phyloP scores from a whole-genome alignment of 495 filamentous ascomycete genomes.

The Aspergillus campestris region DNA sequence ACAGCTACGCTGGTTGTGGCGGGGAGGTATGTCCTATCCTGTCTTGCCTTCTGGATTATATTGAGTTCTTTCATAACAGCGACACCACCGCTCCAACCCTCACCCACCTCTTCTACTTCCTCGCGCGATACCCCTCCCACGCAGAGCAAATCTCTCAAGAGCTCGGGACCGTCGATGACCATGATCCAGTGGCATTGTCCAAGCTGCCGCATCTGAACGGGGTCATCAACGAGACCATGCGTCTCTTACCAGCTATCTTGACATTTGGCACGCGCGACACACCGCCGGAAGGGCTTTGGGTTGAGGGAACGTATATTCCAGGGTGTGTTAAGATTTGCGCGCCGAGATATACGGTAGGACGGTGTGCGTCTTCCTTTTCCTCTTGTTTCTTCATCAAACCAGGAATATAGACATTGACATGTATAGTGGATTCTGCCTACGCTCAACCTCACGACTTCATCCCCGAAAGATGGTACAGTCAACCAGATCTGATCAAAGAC shows the following conservation, averaged over 20 bases:
- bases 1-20: slow-evolving; percentile 24
- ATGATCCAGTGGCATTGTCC: neutral
- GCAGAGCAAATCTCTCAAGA: slow-evolving; percentile 15
- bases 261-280: slow-evolving; percentile 27
- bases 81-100: slow-evolving; percentile 34
- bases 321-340: slow-evolving; percentile 14
- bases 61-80: slow-evolving; percentile 7
- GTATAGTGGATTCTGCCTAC: slow-evolving; percentile 10
- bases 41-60: neutral
- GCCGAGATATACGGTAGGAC: slow-evolving; percentile 26
- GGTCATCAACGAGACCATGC: slow-evolving; percentile 43
- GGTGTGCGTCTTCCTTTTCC: slow-evolving; percentile 9
- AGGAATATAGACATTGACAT: neutral
- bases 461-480: slow-evolving; percentile 44
- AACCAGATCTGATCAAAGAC: slow-evolving; percentile 16
- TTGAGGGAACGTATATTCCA: slow-evolving; percentile 37
- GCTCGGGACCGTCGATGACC: slow-evolving; percentile 6
- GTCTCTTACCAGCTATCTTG: slow-evolving; percentile 36
- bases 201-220: slow-evolving; percentile 29
- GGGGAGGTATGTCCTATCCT: slow-evolving; percentile 14
- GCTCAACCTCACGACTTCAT: slow-evolving; percentile 33
- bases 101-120: slow-evolving; percentile 28
- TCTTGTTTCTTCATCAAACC: neutral
- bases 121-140: slow-evolving; percentile 16
- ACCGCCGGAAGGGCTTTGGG: slow-evolving; percentile 34